A percentile compares a stretch with the other conserved stretches of the same genome.
These are phyloP conservation scores for Fonsecaea pedrosoi DNA, from an alignment of 2,329 filamentous ascomycete genomes.

Conservation along the genomic window DNA sequence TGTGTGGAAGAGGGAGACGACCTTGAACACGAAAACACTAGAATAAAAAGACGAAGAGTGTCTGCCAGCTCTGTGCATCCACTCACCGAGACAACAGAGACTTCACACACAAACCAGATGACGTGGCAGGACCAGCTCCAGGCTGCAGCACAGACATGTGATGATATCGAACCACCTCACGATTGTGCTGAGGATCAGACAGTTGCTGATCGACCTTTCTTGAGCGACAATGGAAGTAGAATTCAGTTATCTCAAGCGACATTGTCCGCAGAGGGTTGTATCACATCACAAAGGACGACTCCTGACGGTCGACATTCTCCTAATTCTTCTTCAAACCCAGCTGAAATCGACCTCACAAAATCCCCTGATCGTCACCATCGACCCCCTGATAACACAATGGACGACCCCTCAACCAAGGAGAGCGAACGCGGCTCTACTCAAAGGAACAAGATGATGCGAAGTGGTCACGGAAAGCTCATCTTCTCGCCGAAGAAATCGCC, in stretches of 20 bases:
- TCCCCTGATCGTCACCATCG: neutral
- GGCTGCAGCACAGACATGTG: slow-evolving; percentile 18
- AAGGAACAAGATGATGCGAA: slow-evolving; percentile 58
- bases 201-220: neutral
- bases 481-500: slow-evolving; percentile 23
- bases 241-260: neutral
- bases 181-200: neutral
- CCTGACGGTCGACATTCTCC: neutral
- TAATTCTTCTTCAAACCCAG: neutral
- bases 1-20: slow-evolving; percentile 12
- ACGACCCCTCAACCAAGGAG: slow-evolving; percentile 2
- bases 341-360: slow-evolving; percentile 12
- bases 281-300: neutral
- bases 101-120: slow-evolving; percentile 1
- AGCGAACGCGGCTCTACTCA: slow-evolving; percentile 53
- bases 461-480: slow-evolving; percentile 51
- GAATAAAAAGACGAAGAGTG: slow-evolving; percentile 35
- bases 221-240: neutral
- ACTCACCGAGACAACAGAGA: neutral
- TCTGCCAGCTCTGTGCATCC: slow-evolving; percentile 17
- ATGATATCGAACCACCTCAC: neutral
- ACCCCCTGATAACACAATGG: slow-evolving; percentile 1
- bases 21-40: slow-evolving; percentile 23
- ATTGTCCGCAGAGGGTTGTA: neutral
- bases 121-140: slow-evolving; percentile 28